These are phyloP conservation scores for Pezicula radicicola DNA, from an alignment of 2,329 filamentous ascomycete genomes.

Conservation along the genomic window DNA sequence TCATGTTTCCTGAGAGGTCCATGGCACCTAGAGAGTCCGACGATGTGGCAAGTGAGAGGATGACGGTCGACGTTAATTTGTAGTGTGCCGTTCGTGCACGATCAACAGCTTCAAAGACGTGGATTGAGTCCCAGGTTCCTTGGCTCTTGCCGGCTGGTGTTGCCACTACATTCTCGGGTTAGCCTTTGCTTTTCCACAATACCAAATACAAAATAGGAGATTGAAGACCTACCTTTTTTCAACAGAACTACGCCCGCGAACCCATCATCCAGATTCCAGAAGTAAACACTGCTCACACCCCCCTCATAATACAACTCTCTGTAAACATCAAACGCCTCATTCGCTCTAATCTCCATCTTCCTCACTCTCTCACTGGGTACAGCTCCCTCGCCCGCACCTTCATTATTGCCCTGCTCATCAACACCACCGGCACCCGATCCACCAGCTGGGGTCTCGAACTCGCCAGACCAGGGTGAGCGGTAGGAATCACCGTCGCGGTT, in stretches of 20 bases:
- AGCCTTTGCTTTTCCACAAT: neutral
- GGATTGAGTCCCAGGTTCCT: slow-evolving; percentile 96
- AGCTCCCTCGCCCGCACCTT: slow-evolving; percentile 71
- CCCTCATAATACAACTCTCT: slow-evolving; percentile 96
- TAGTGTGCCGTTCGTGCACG: slow-evolving; percentile 90
- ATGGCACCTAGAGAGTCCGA: slow-evolving; percentile 72
- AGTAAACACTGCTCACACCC: slow-evolving; percentile 92
- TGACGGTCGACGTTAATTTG: slow-evolving; percentile 96
- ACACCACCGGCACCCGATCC: slow-evolving; percentile 53
- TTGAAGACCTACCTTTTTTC: slow-evolving; percentile 73
- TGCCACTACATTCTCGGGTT: slow-evolving; percentile 48
- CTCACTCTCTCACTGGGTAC: slow-evolving; percentile 87
- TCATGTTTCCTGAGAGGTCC: slow-evolving; percentile 97
- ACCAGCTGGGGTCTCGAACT: slow-evolving; percentile 89
- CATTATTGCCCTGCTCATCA: slow-evolving; percentile 46
- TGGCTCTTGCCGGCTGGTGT: slow-evolving; percentile 63
- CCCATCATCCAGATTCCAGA: slow-evolving; percentile 97
- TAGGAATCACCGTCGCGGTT: slow-evolving; percentile 98
- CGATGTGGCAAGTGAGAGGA: slow-evolving; percentile 76
- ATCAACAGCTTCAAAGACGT: slow-evolving; percentile 96
- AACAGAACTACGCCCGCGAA: slow-evolving; percentile 94
- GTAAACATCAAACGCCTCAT: slow-evolving; percentile 96
- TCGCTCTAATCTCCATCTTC: slow-evolving; percentile 90
- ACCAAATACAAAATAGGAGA: neutral
- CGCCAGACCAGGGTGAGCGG: slow-evolving; percentile 97